Evolutionary conservation across 192 early-diverging fungal genomes (phyloP).

Genomic region (Linnemannia schmuckeri): DNA sequence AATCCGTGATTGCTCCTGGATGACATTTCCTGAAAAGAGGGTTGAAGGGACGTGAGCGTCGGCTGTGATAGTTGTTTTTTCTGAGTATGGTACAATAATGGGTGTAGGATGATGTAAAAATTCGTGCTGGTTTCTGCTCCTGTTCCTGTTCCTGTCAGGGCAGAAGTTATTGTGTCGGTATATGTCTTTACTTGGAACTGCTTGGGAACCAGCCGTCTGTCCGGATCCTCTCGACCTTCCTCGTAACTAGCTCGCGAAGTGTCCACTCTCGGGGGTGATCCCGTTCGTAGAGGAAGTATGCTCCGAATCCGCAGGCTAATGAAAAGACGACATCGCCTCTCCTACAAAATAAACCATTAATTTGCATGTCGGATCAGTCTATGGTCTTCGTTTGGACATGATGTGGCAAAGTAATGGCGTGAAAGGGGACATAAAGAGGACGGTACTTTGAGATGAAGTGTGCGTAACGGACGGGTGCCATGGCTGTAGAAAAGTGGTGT

Average conservation of each 20-base stretch:
- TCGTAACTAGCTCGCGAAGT: conserved; percentile 58
- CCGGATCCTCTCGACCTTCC: conserved; percentile 51
- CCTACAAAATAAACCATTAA: conserved; percentile 32
- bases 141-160: not conserved
- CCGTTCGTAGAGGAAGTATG: conserved; percentile 68
- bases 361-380: not conserved
- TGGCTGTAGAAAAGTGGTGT: not conserved
- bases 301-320: conserved; percentile 62
- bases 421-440: not conserved
- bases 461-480: conserved; percentile 36
- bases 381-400: not conserved
- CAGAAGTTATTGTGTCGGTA: not conserved
- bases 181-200: conserved; percentile 8
- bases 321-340: conserved; percentile 68
- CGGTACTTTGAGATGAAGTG: conserved; percentile 47
- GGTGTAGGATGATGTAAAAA: not conserved
- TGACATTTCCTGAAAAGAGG: not conserved
- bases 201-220: conserved; percentile 49
- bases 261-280: conserved; percentile 67
- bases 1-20: not conserved
- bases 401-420: not conserved
- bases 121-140: not conserved
- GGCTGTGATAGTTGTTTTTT: not conserved
- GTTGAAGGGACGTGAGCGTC: not conserved
- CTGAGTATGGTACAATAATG: not conserved